Evolutionary conservation across 2,329 filamentous ascomycete genomes (phyloP).

Genomic region (Colletotrichum echinochloae): DNA sequence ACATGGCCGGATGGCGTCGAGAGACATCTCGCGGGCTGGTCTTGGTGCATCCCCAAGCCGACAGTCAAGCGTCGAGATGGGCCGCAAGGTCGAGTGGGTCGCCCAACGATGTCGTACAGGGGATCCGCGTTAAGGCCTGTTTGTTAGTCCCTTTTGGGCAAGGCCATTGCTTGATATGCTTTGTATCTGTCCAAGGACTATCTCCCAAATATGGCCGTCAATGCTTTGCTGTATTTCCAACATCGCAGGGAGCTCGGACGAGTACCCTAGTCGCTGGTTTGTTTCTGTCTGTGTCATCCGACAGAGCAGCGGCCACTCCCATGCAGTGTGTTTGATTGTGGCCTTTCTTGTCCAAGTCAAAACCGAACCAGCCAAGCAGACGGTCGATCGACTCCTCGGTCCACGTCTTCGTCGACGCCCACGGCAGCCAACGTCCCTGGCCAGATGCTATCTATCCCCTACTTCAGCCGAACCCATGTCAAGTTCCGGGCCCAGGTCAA

Average conservation of each 20-base stretch:
- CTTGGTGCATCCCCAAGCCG: constrained; percentile 21
- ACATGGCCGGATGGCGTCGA: constrained; percentile 23
- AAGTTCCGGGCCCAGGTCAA: constrained; percentile 6
- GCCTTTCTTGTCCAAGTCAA: not conserved
- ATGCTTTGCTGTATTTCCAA: constrained; percentile 12
- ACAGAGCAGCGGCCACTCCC: constrained; percentile 5
- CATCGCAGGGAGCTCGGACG: constrained; percentile 12
- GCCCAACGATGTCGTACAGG: constrained; percentile 39
- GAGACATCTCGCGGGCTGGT: constrained; percentile 27
- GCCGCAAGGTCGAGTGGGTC: constrained; percentile 29
- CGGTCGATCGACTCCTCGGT: constrained; percentile 22
- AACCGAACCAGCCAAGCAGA: constrained; percentile 19
- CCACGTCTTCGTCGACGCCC: constrained; percentile 20
- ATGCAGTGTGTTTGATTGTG: constrained; percentile 27
- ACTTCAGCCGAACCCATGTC: constrained; percentile 18
- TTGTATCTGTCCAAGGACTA: constrained; percentile 15
- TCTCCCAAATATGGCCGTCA: not conserved
- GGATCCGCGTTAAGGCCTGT: constrained; percentile 32
- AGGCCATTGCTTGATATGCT: constrained; percentile 22
- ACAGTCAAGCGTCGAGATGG: constrained; percentile 31
- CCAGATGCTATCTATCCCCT: constrained; percentile 32
- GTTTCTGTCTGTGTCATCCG: constrained; percentile 7
- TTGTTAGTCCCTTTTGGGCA: constrained; percentile 34
- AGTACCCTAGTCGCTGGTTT: constrained; percentile 4
- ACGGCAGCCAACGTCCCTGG: constrained; percentile 23